phyloP scores from a whole-genome alignment of 148 eudicot genomes.

The Cornus suecica region DNA sequence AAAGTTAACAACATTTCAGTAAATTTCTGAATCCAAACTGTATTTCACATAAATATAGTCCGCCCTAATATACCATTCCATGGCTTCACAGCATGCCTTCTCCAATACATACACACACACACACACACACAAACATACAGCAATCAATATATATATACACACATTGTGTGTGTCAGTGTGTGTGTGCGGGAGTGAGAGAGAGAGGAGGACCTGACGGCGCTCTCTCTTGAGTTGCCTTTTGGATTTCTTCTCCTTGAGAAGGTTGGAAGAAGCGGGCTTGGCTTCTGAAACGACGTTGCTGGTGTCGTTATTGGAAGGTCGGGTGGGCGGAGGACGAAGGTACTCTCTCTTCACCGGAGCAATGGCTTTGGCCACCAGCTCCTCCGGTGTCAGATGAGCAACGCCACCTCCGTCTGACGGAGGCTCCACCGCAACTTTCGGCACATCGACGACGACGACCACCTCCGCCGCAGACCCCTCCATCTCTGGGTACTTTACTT shows the following conservation, averaged over 20 bases:
- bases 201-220: constrained; percentile 50
- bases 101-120: too few relatives aligned
- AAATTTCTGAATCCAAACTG: neutral
- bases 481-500: neutral
- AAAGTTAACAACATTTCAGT: neutral
- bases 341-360: constrained; percentile 85
- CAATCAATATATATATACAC: too few relatives aligned
- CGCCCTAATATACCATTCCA: neutral
- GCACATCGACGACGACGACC: constrained; percentile 5
- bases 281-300: constrained; percentile 18
- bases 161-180: too few relatives aligned
- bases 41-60: neutral
- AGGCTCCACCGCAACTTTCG: neutral
- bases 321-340: constrained; percentile 55
- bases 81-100: neutral
- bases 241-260: constrained; percentile 79
- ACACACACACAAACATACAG: too few relatives aligned
- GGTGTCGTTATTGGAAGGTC: constrained; percentile 20
- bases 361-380: constrained; percentile 69
- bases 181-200: constrained; percentile 2
- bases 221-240: constrained; percentile 88
- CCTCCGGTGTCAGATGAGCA: constrained; percentile 36
- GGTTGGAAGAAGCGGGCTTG: constrained; percentile 28
- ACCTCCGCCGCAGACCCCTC: constrained; percentile 11
- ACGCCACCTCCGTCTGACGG: neutral